These are phyloP conservation scores for Pisolithus albus DNA, from an alignment of 768 basidiomycete genomes.

Conservation along the genomic window DNA sequence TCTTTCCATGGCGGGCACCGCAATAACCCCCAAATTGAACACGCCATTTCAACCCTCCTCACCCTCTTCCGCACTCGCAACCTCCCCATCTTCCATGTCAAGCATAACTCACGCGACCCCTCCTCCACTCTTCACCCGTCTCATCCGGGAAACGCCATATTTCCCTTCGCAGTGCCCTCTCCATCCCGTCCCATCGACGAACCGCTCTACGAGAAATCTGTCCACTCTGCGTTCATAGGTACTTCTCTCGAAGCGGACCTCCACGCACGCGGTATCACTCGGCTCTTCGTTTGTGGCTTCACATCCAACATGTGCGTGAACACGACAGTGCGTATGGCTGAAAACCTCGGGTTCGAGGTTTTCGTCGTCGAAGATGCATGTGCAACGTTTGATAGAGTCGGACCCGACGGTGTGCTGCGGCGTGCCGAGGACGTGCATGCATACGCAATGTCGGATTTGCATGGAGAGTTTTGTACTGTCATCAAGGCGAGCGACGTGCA, in stretches of 20 bases:
- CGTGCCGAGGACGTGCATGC: conserved; percentile 13
- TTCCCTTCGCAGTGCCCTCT: conserved; percentile 9
- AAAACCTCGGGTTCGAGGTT: conserved; percentile 18
- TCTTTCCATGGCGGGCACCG: conserved; percentile 1
- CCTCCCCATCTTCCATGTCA: conserved; percentile 16
- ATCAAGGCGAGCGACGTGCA: conserved; percentile 12
- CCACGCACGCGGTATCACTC: conserved; percentile 9
- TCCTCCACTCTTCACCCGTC: conserved; percentile 8
- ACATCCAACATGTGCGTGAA: conserved; percentile 20
- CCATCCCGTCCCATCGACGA: conserved; percentile 6
- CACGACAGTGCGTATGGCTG: conserved; percentile 21
- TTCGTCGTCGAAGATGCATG: conserved; percentile 17
- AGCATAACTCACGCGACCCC: conserved; percentile 13
- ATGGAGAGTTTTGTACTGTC: conserved; percentile 21
- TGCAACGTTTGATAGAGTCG: conserved; percentile 14
- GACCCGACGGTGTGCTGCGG: conserved; percentile 17
- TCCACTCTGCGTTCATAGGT: conserved; percentile 22
- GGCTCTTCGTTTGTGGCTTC: conserved; percentile 17
- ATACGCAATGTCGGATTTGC: conserved; percentile 11
- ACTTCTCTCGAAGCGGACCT: conserved; percentile 19
- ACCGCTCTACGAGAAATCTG: conserved; percentile 17
- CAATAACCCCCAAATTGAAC: conserved; percentile 6
- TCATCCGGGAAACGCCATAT: conserved; percentile 8
- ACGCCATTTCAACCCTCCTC: conserved; percentile 6
- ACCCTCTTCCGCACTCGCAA: conserved; percentile 12